Evolutionary conservation across 371 early-diverging fungal species (phyloP).

Genomic region (Mucor irregularis): DNA sequence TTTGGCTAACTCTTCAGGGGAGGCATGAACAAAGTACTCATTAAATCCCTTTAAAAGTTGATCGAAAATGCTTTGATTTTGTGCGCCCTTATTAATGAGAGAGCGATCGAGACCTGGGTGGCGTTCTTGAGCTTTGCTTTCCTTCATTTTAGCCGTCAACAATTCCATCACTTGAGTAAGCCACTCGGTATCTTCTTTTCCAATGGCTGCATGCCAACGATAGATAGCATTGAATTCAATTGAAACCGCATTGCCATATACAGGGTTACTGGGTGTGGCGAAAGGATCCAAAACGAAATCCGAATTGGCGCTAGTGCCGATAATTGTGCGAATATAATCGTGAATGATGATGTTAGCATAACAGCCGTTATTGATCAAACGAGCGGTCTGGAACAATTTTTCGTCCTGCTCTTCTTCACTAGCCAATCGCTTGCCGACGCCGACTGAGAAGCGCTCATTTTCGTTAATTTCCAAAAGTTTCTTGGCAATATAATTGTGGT

Average conservation of each 20-base stretch:
- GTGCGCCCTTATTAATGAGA: slow-evolving; percentile 26
- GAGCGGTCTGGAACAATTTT: slow-evolving; percentile 53
- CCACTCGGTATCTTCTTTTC: slow-evolving; percentile 45
- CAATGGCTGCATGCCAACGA: slow-evolving; percentile 55
- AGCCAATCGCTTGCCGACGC: slow-evolving; percentile 20
- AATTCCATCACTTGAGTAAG: slow-evolving; percentile 28
- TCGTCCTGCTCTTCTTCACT: slow-evolving; percentile 48
- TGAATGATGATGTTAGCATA: slow-evolving; percentile 46
- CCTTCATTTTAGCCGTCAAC: slow-evolving; percentile 11
- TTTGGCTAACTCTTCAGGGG: slow-evolving; percentile 31
- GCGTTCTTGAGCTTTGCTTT: background rate
- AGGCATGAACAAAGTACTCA: slow-evolving; percentile 34
- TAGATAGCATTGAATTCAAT: slow-evolving; percentile 55
- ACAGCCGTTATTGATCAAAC: slow-evolving; percentile 51
- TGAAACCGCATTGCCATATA: slow-evolving; percentile 51
- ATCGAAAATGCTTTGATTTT: slow-evolving; percentile 23
- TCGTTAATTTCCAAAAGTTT: slow-evolving; percentile 46
- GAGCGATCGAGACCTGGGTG: slow-evolving; percentile 8
- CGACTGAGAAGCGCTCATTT: slow-evolving; percentile 40
- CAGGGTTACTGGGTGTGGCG: slow-evolving; percentile 18
- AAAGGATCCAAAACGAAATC: slow-evolving; percentile 39
- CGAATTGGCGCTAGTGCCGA: slow-evolving; percentile 38
- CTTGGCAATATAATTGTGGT: slow-evolving; percentile 57
- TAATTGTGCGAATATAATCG: slow-evolving; percentile 52
- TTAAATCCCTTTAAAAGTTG: slow-evolving; percentile 30